Evolutionary conservation across 345 rosid species (phyloP), one percentile per base, ranked within the genome.

Genomic region (Mercurialis annua): DNA sequence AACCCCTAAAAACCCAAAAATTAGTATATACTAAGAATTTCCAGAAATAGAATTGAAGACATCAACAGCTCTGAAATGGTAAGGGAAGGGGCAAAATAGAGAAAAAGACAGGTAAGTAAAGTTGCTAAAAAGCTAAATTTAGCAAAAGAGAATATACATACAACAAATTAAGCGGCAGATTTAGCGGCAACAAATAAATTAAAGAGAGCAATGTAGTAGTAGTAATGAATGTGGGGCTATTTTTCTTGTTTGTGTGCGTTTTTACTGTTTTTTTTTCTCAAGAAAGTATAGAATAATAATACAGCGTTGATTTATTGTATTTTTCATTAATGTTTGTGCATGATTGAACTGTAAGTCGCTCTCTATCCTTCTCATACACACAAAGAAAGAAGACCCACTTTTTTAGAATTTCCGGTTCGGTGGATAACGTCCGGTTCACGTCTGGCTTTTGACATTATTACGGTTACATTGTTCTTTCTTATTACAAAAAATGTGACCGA

Each of bases 141-240:
- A 66, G 70, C 15, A 66, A 54, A 4, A 42, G 27, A 31, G 46
- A 18, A 26, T n/a, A n/a, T n/a, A 40, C 1, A 40, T 40, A 8
- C 44, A 54, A 42, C 70, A 42, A 26, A 66, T 36, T 26, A 66
- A 66, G 53, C 52, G 52, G 62, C 69, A 52, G 47, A 50, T 52
- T 51, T 50, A 51, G 56, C 59, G 69, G 59, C 48, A 36, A 43
- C 12, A 16, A 27, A n/a, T 5, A n/a, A 27, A 20, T 38, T 2
- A 47, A 56, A 56, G 7, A 42, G 12, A 6, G 14, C 6, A 38
- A 18, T n/a, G 24, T 3, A 33, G 23, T 2, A 18, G 20, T 31
- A 26, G 24, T 3, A 9, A 57, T n/a, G 15, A 57, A 61, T 24
- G 65, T 61, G 65, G 65, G 65, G 34, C 65, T 42, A 3, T 23